These are phyloP conservation scores for Pyricularia pennisetigena DNA, from an alignment of 2,329 filamentous ascomycete species.

Conservation along the genomic window DNA sequence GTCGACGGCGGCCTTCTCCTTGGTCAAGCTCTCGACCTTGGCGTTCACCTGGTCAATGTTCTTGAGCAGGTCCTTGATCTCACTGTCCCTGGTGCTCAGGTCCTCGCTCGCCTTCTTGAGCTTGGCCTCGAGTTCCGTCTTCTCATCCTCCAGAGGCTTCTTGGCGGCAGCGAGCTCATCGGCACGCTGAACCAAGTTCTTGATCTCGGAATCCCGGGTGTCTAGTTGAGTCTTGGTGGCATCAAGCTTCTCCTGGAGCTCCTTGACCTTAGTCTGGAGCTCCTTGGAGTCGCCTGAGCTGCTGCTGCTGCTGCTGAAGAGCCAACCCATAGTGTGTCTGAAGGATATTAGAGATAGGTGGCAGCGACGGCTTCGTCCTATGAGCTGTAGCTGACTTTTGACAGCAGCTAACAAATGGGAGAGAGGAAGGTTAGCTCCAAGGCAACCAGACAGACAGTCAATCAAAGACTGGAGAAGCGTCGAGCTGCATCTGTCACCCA, in stretches of 20 bases:
- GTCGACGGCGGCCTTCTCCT: constrained; percentile 6
- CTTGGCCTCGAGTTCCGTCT: constrained; percentile 4
- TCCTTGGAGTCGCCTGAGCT: not conserved
- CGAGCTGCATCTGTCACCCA: not conserved
- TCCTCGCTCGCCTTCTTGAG: not conserved
- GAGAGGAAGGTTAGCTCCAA: not conserved
- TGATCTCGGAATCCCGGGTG: constrained; percentile 4
- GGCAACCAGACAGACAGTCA: not conserved
- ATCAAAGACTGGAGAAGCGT: not conserved
- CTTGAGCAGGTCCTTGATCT: constrained; percentile 6
- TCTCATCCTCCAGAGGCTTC: not conserved
- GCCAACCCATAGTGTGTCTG: constrained; percentile 1
- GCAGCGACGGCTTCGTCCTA: not conserved
- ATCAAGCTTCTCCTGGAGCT: constrained; percentile 2
- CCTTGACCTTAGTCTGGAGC: constrained; percentile 4
- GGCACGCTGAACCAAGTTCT: constrained; percentile 1
- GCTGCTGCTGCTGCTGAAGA: constrained; percentile 2
- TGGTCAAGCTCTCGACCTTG: constrained; percentile 1
- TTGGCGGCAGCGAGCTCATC: constrained; percentile 6
- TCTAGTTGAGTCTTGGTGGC: not conserved
- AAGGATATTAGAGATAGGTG: not conserved
- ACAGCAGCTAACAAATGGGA: not conserved
- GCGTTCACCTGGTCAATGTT: constrained; percentile 1
- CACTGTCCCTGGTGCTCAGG: not conserved
- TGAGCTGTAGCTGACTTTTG: not conserved